Conservation (phyloP, 805 yeast genomes). For the Candida ulmi region DNA sequence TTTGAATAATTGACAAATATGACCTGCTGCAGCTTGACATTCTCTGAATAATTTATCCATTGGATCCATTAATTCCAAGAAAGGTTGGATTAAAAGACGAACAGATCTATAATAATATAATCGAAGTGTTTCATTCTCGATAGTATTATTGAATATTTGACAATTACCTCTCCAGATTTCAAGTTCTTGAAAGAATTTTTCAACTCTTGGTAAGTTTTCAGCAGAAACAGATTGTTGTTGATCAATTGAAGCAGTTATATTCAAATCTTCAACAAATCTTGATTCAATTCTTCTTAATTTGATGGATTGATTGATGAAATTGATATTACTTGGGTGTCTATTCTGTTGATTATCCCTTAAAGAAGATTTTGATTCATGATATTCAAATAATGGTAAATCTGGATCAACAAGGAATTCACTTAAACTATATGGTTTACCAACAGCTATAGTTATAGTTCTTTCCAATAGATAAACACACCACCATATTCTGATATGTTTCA, state of each 20-base stretch:
- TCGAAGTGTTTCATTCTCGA: slow-evolving; percentile 55
- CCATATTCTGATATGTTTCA: slow-evolving; percentile 47
- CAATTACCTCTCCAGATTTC: slow-evolving; percentile 55
- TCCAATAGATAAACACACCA: slow-evolving; percentile 64
- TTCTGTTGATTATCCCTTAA: slow-evolving; percentile 21
- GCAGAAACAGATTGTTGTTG: slow-evolving; percentile 8
- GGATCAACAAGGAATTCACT: slow-evolving; percentile 43
- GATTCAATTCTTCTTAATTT: slow-evolving; percentile 56
- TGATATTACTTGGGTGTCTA: slow-evolving; percentile 15
- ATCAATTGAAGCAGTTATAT: slow-evolving; percentile 30
- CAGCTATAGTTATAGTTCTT: slow-evolving; percentile 55
- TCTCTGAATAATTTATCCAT: slow-evolving; percentile 54
- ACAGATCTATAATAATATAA: slow-evolving; percentile 57
- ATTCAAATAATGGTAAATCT: slow-evolving; percentile 45
- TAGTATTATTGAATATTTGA: slow-evolving; percentile 38
- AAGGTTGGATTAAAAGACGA: slow-evolving; percentile 57
- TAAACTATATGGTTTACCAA: slow-evolving; percentile 52
- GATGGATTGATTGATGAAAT: slow-evolving; percentile 51
- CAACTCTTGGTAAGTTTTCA: slow-evolving; percentile 45
- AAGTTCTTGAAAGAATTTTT: slow-evolving; percentile 44
- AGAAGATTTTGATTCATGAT: slow-evolving; percentile 25
- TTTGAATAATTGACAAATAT: slow-evolving; percentile 58
- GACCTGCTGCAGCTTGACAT: slow-evolving; percentile 71
- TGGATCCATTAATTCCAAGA: slow-evolving; percentile 54
- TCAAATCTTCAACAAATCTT: slow-evolving; percentile 45